phyloP scores from a whole-genome alignment of 306 rosid genomes.

The Fagus sylvatica region DNA sequence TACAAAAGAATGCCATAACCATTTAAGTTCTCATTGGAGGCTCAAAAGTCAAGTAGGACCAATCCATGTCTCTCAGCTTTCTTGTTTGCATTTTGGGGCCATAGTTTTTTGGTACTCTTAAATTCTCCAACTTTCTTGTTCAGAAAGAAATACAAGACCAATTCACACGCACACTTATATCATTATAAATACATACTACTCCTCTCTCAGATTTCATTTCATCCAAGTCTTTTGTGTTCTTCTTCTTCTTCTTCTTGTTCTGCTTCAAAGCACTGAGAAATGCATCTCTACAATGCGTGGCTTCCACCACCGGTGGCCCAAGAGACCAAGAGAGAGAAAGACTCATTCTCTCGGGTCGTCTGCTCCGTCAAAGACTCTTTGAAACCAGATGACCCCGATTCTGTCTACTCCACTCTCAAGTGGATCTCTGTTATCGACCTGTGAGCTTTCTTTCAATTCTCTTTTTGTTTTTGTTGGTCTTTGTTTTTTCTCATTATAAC shows the following conservation, averaged over 20 bases:
- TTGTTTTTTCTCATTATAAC: slow-evolving; percentile 12
- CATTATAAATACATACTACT: neutral
- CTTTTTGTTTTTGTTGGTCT: neutral
- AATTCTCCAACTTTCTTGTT: slow-evolving; percentile 20
- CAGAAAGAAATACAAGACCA: slow-evolving; percentile 29
- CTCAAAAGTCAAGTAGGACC: no score
- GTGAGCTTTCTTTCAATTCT: slow-evolving; percentile 40
- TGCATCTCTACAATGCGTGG: slow-evolving; percentile 99
- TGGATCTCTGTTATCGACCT: slow-evolving; percentile 93
- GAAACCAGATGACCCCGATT: slow-evolving; percentile 72
- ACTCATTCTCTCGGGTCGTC: slow-evolving; percentile 75
- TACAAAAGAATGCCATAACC: no score
- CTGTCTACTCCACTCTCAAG: slow-evolving; percentile 82
- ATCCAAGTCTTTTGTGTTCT: neutral
- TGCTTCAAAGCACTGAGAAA: neutral
- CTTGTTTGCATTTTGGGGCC: no score
- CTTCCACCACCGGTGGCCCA: slow-evolving; percentile 92
- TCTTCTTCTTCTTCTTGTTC: neutral
- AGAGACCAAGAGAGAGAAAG: slow-evolving; percentile 59
- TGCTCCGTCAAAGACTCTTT: slow-evolving; percentile 50
- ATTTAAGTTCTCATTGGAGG: no score
- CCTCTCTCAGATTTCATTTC: neutral
- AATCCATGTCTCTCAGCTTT: no score
- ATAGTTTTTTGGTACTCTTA: no score
- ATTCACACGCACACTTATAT: neutral